Conservation (phyloP, 495 filamentous ascomycete genomes). For the Aspergillus biplanus region DNA sequence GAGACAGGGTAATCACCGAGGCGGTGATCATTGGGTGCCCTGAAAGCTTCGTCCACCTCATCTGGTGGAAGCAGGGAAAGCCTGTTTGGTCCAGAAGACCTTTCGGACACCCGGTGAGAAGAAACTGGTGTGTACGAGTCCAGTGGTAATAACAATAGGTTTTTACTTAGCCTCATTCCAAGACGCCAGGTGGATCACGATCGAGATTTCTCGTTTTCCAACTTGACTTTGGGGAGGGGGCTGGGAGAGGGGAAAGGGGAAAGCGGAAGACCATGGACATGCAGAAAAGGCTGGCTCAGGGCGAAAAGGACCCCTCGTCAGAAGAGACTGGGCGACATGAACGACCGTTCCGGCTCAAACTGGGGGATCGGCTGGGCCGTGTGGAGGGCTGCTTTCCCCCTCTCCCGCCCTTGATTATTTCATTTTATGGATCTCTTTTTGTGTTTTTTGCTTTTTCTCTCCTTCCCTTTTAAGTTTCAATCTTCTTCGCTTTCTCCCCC, state of each 20-base stretch:
- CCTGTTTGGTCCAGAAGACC: constrained; percentile 4
- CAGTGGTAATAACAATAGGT: constrained; percentile 11
- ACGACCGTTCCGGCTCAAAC: constrained; percentile 20
- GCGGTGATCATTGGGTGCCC: constrained; percentile 25
- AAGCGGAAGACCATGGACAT: not conserved
- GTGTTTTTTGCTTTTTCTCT: constrained; percentile 5
- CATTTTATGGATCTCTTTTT: not conserved
- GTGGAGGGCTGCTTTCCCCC: constrained; percentile 4
- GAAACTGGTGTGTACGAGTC: not conserved
- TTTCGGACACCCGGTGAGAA: constrained; percentile 20
- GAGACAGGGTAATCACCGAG: constrained; percentile 10
- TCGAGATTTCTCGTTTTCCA: constrained; percentile 14
- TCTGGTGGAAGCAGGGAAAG: constrained; percentile 14
- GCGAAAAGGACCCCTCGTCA: constrained; percentile 5
- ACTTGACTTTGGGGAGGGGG: constrained; percentile 8
- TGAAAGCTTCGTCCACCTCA: constrained; percentile 17
- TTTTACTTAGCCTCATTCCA: constrained; percentile 15
- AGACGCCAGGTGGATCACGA: constrained; percentile 19
- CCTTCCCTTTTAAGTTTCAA: constrained; percentile 13
- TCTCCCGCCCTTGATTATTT: not conserved
- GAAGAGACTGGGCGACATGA: constrained; percentile 13
- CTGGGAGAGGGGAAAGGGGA: not conserved
- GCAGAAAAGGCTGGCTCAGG: not conserved
- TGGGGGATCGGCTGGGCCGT: constrained; percentile 19
- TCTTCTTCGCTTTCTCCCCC: constrained; percentile 19